Evolutionary conservation across 371 early-diverging fungal genomes (phyloP).

Genomic region (Saksenaea vasiformis): DNA sequence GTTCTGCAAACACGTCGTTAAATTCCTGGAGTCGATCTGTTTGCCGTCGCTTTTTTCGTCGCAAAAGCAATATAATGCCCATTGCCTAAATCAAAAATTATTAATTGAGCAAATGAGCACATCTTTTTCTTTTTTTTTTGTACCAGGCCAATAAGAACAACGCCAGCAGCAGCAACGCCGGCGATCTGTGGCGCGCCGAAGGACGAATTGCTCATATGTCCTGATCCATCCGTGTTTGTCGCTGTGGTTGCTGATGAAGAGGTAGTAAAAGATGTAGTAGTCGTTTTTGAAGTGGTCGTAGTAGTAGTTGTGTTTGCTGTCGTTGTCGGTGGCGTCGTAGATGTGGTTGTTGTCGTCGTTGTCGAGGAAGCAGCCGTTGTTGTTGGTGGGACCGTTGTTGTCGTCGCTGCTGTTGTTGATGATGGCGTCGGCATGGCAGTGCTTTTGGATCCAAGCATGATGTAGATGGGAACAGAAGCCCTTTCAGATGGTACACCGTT

Average conservation of each 20-base stretch:
- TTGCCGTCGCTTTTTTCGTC: not conserved
- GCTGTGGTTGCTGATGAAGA: not conserved
- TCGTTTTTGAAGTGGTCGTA: not conserved
- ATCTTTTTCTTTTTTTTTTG: too few relatives aligned
- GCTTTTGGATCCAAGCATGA: not conserved
- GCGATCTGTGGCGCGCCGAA: not conserved
- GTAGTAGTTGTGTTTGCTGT: not conserved
- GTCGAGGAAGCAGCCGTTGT: not conserved
- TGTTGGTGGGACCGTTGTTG: not conserved
- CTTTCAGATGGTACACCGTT: slow-evolving; percentile 8
- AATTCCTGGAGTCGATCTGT: not conserved
- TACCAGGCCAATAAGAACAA: slow-evolving; percentile 1
- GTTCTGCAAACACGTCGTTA: not conserved
- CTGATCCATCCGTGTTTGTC: not conserved
- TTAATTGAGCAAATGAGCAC: too few relatives aligned
- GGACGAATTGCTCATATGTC: not conserved
- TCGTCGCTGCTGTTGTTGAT: not conserved
- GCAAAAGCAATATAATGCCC: not conserved
- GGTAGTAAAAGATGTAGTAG: not conserved
- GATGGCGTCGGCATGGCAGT: not conserved
- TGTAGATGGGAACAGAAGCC: not conserved
- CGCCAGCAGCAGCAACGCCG: slow-evolving; percentile 1
- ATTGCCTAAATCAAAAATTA: not conserved
- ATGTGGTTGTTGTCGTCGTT: not conserved
- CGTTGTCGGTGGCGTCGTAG: not conserved